phyloP scores from a whole-genome alignment of 164 flowering plant species.

The Berberis thunbergii region DNA sequence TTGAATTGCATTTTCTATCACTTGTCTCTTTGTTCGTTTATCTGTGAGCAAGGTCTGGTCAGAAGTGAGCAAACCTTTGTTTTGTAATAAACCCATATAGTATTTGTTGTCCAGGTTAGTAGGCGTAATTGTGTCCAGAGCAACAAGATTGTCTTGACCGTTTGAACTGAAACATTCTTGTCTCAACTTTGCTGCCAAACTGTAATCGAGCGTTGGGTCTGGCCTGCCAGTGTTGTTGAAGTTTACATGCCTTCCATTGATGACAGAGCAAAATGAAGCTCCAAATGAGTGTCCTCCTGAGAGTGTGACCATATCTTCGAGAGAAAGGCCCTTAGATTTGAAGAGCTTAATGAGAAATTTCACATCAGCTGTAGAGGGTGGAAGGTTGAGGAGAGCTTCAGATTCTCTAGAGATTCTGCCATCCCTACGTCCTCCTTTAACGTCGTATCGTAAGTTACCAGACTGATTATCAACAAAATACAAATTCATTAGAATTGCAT shows the following conservation, averaged over 20 bases:
- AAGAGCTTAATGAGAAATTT: conserved; percentile 9
- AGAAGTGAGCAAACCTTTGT: conserved; percentile 27
- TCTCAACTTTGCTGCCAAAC: conserved; percentile 12
- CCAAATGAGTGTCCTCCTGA: conserved; percentile 30
- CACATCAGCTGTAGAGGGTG: conserved; percentile 11
- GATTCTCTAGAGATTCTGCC: conserved; percentile 17
- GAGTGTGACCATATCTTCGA: conserved; percentile 21
- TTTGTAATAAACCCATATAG: conserved; percentile 17
- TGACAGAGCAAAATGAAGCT: conserved; percentile 16
- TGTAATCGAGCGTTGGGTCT: conserved; percentile 18
- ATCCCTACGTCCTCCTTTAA: conserved; percentile 32
- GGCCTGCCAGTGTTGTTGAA: conserved; percentile 17
- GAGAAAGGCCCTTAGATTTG: conserved; percentile 13
- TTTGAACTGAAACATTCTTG: conserved; percentile 6
- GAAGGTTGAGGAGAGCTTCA: conserved; percentile 16
- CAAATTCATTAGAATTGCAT: neutral
- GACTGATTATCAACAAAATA: conserved; percentile 13
- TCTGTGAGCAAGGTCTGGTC: conserved; percentile 23
- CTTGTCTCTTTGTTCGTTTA: conserved; percentile 12
- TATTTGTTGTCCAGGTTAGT: conserved; percentile 18
- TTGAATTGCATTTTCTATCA: conserved; percentile 7
- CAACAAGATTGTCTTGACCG: conserved; percentile 1
- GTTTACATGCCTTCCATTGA: conserved; percentile 15
- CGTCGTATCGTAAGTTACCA: conserved; percentile 14
- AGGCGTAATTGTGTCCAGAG: conserved; percentile 22